phyloP scores from a whole-genome alignment of 495 filamentous ascomycete species.

The Daldinia grandis region DNA sequence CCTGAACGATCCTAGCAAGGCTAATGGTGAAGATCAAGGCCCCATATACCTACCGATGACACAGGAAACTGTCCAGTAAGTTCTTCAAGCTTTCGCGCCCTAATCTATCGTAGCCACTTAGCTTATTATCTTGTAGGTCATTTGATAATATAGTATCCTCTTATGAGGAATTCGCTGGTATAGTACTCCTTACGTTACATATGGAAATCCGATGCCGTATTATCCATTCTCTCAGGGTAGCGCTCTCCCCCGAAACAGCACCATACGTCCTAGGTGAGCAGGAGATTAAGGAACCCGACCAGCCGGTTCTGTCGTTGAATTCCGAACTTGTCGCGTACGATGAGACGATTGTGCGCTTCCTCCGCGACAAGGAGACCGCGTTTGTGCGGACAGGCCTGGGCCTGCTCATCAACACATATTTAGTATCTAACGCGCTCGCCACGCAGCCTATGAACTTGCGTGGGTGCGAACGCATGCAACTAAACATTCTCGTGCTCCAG shows the following conservation, averaged over 20 bases:
- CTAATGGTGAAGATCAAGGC: conserved; percentile 52
- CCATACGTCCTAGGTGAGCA: conserved; percentile 79
- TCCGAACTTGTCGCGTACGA: conserved; percentile 82
- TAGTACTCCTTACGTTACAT: conserved; percentile 83
- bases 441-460: conserved; percentile 76
- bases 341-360: conserved; percentile 74
- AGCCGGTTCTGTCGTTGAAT: conserved; percentile 79
- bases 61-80: conserved; percentile 77
- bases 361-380: conserved; percentile 68
- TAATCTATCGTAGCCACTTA: conserved; percentile 22
- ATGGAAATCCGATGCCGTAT: conserved; percentile 85
- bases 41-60: conserved; percentile 91
- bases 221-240: conserved; percentile 69
- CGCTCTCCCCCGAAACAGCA: conserved; percentile 61
- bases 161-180: conserved; percentile 77
- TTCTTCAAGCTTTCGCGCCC: conserved; percentile 11
- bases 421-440: conserved; percentile 69
- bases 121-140: conserved; percentile 54
- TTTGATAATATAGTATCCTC: conserved; percentile 88
- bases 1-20: conserved; percentile 66
- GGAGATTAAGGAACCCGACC: conserved; percentile 79
- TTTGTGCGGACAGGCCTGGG: conserved; percentile 81
- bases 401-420: conserved; percentile 72
- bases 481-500: conserved; percentile 92
- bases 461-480: conserved; percentile 81